Evolutionary conservation across 2,329 filamentous ascomycete species (phyloP), one percentile per base, ranked within the genome.

Genomic region (Pestalotiopsis sp.): DNA sequence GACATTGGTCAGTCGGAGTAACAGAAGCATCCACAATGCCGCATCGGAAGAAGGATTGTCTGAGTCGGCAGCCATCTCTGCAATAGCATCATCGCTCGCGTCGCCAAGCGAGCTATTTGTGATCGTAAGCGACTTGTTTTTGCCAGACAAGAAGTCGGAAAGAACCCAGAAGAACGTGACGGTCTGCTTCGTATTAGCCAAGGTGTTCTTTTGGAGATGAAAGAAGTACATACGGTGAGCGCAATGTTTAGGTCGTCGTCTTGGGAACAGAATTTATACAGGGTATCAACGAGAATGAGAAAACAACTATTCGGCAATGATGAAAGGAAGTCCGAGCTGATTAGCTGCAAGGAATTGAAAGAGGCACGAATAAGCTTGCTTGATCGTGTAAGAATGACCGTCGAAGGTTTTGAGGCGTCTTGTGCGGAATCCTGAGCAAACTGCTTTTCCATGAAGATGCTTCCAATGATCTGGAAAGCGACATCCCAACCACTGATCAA

Each of bases 91-190:
- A 66, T 92, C 90, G 4, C 88, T 81, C 69, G 85, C 76, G 70
- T 85, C 82, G 59, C 84, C 80, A 68, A 90, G 84, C 69, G 91
- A 83, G 64, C 85, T 84, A 58, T 86, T 82, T 0, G 86, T 90
- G 39, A 91, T 87, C 1, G 86, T 84, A 59, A 91, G 86, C 0
- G 86, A 83, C 68, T 84, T 84, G 66, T 85, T 88, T 72, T 87
- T 88, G 3, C 85, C 82, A 1, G 89, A 91, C 4, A 98, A 84
- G 72, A 95, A 96, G 78, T 98, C 95, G 0, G 95, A 97, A 7
- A 98, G 88, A 66, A 95, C 95, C 94, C 95, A 98, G 79, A 97
- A 97, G 77, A 97, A 96, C 0, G 95, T 97, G 9, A 97, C 93
- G 1, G 95, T 96, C 89, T 93, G 64, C 3, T 66, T 74, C 66